phyloP scores from a whole-genome alignment of 768 basidiomycete species.

The Dioszegia aurantiaca region DNA sequence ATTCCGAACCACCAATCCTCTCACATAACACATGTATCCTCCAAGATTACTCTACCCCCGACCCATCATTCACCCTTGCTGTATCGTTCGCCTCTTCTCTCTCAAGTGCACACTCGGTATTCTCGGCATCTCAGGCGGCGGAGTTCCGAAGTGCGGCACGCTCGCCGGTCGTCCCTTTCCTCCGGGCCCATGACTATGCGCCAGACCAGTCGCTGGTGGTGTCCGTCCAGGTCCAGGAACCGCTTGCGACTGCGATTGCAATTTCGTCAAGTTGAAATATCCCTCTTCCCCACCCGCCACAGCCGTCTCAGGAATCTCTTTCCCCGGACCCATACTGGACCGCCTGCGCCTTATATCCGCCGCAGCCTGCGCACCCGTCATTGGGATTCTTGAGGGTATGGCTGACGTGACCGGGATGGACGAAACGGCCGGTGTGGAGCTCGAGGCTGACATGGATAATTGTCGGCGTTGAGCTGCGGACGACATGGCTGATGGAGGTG shows the following conservation, averaged over 20 bases:
- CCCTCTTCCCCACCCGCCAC: neutral
- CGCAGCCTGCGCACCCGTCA: neutral
- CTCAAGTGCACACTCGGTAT: slow-evolving; percentile 39
- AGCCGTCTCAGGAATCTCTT: neutral
- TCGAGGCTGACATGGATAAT: slow-evolving; percentile 1
- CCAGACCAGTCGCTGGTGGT: slow-evolving; percentile 10
- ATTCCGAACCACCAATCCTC: neutral
- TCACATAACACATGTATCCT: neutral
- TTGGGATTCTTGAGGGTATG: neutral
- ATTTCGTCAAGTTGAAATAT: neutral
- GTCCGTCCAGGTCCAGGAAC: neutral
- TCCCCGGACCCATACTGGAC: slow-evolving; percentile 27
- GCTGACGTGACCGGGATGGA: neutral
- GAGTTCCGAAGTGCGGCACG: slow-evolving; percentile 30
- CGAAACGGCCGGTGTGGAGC: neutral
- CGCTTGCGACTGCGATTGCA: neutral
- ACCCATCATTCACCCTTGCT: slow-evolving; percentile 3
- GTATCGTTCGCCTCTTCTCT: slow-evolving; percentile 16
- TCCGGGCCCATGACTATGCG: slow-evolving; percentile 8
- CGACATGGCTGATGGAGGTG: neutral
- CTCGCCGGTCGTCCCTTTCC: slow-evolving; percentile 28
- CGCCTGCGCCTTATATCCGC: slow-evolving; percentile 10
- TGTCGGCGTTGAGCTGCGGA: neutral
- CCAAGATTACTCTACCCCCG: neutral
- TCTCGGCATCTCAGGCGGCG: slow-evolving; percentile 43